phyloP scores from a whole-genome alignment of 495 filamentous ascomycete genomes.

The Aspergillus indologenus region DNA sequence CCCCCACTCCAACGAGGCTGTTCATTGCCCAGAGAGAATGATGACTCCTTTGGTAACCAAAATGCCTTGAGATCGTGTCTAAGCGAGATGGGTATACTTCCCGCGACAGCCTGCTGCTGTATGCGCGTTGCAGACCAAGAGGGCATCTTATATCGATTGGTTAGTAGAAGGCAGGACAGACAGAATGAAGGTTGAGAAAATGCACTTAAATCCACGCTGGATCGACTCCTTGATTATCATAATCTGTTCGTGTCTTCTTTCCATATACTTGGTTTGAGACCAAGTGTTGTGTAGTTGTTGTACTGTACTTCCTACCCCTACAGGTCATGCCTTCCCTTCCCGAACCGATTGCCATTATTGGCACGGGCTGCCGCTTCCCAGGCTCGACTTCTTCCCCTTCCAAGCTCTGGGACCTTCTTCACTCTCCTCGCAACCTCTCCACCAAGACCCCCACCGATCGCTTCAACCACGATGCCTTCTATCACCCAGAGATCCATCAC shows the following conservation, averaged over 20 bases:
- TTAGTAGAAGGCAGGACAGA: too few species aligned
- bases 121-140: neutral
- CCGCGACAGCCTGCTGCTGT: neutral
- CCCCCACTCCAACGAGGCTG: neutral
- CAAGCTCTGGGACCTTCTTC: conserved; percentile 30
- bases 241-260: too few species aligned
- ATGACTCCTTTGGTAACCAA: neutral
- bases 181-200: neutral
- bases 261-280: too few species aligned
- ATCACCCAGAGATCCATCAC: conserved; percentile 20
- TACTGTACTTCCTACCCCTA: neutral
- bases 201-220: neutral
- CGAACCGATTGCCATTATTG: conserved; percentile 36
- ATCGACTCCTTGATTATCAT: neutral
- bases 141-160: too few species aligned
- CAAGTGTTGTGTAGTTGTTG: neutral
- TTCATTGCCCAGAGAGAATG: neutral
- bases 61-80: too few species aligned
- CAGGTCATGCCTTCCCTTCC: neutral
- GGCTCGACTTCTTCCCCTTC: conserved; percentile 27
- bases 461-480: conserved; percentile 35
- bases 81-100: too few species aligned
- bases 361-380: conserved; percentile 27
- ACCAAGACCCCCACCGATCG: conserved; percentile 19
- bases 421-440: conserved; percentile 24